Percentiles rank a stretch among this genome's conserved stretches.
Conservation (phyloP, 495 filamentous ascomycete genomes). For the Podospora tetraspora region DNA sequence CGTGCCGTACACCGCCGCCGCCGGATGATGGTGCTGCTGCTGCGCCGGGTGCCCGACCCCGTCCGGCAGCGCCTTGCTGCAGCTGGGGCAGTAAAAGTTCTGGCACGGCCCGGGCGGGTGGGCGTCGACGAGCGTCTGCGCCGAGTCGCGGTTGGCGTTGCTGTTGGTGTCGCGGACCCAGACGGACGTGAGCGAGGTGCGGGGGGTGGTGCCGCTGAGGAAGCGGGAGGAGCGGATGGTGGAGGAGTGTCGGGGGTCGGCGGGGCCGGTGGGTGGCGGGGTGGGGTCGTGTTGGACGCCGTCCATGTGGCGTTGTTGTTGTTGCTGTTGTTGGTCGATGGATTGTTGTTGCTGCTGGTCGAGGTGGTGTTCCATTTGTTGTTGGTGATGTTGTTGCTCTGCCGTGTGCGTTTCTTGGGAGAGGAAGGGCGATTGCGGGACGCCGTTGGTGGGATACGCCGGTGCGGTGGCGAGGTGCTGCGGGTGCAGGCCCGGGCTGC, state of each 20-base stretch:
- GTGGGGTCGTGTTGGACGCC: conserved; percentile 2
- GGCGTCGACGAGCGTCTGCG: conserved; percentile 29
- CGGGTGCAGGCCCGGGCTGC: conserved; percentile 9
- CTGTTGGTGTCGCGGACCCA: conserved; percentile 25
- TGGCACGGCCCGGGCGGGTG: conserved; percentile 23
- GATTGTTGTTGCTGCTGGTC: not conserved
- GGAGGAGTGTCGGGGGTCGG: conserved; percentile 5
- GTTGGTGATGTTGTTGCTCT: conserved; percentile 1
- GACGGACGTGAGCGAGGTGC: conserved; percentile 19
- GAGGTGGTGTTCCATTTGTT: not conserved
- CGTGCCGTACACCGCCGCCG: not conserved
- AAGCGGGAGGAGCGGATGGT: conserved; percentile 6
- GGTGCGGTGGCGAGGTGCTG: conserved; percentile 3
- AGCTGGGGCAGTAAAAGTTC: conserved; percentile 26
- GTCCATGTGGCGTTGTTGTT: conserved; percentile 4
- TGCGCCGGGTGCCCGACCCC: not conserved
- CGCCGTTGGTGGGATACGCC: not conserved
- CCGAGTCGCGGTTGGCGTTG: conserved; percentile 29
- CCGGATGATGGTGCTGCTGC: not conserved
- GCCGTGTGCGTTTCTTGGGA: not conserved
- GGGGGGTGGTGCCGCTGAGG: conserved; percentile 17
- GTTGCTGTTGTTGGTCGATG: conserved; percentile 2
- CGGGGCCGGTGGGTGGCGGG: not conserved
- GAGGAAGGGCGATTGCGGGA: conserved; percentile 4
- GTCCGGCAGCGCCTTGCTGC: conserved; percentile 15